Evolutionary conservation across 257 asterid species (phyloP), one percentile per base, ranked within the genome.

Genomic region (Prunella vulgaris): DNA sequence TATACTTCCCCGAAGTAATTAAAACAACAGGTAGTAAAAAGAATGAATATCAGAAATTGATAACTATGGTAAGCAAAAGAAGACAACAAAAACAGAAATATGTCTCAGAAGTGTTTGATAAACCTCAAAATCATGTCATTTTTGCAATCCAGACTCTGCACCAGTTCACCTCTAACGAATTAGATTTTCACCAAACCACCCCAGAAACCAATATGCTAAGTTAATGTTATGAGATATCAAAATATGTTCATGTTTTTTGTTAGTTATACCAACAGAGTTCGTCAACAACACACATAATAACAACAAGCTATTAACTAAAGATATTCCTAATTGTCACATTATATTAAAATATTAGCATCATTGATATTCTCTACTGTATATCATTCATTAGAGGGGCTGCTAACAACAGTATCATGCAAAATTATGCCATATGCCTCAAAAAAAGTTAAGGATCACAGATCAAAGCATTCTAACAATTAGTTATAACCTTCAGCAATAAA

Each of bases 1-100:
- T 66, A 82, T 76, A 77, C 92, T 63, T 68, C 97, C 97, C 99
- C 89, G 85, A 44, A 67, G 66, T 71, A 69, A 68, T 70, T 74
- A 52, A 68, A 54, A 60, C 21, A n/a, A 60, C 54, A 30, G 10
- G 2, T 53, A 61, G 57, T 57, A 66, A 67, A 49, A 62, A 67
- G 63, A 60, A 68, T 18, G 25, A 74, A 46, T 33, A 7, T 37
- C 30, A 54, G 28, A 64, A 69, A 73, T 22, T 33, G 28, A 25
- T 52, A 24, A 64, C 60, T 10, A 38, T 37, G 32, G 21, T 12
- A 21, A 56, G 48, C n/a, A 61, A 25, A 48, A 48, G 59, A 65
- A 64, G 42, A 52, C 56, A 61, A 61, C 66, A 17, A 53, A 56
- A 56, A 62, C 10, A 4, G 57, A 42, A 32, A 14, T 38, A 30